Conservation (phyloP, 1,139 yeast genomes). For the Spencermartinsiella ligniputridi region DNA sequence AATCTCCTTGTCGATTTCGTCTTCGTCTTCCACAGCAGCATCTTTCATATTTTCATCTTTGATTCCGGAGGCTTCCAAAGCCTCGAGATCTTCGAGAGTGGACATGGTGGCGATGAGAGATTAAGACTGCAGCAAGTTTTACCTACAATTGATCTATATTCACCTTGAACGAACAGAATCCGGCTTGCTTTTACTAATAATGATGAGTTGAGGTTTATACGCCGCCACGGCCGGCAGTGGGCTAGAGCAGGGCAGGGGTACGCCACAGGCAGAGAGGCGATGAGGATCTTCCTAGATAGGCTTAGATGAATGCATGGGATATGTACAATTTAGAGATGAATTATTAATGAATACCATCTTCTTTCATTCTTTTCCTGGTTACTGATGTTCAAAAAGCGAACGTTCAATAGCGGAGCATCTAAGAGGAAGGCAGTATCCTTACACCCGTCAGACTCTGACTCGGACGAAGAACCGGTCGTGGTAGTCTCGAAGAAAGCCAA, state of each 20-base stretch:
- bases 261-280: too few species aligned
- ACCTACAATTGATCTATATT: too few species aligned
- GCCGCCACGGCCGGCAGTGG: too few species aligned
- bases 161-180: too few species aligned
- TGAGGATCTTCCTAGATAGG: too few species aligned
- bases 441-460: slow-evolving; percentile 5
- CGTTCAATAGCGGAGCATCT: slow-evolving; percentile 6
- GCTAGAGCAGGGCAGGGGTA: too few species aligned
- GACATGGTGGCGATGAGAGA: slow-evolving; percentile 29
- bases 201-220: too few species aligned
- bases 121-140: too few species aligned
- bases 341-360: too few species aligned
- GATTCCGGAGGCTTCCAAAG: slow-evolving; percentile 21
- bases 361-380: background rate
- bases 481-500: background rate
- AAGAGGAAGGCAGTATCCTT: background rate
- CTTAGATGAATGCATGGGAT: too few species aligned
- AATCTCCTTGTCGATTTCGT: slow-evolving; percentile 75
- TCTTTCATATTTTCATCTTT: slow-evolving; percentile 24
- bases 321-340: too few species aligned
- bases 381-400: slow-evolving; percentile 4
- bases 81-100: slow-evolving; percentile 36
- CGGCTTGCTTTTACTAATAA: too few species aligned
- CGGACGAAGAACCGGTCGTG: slow-evolving; percentile 4
- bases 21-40: slow-evolving; percentile 42